Evolutionary conservation across 1,284 basidiomycete genomes (phyloP).

Genomic region (Ceratorhiza oryzae-sativae): DNA sequence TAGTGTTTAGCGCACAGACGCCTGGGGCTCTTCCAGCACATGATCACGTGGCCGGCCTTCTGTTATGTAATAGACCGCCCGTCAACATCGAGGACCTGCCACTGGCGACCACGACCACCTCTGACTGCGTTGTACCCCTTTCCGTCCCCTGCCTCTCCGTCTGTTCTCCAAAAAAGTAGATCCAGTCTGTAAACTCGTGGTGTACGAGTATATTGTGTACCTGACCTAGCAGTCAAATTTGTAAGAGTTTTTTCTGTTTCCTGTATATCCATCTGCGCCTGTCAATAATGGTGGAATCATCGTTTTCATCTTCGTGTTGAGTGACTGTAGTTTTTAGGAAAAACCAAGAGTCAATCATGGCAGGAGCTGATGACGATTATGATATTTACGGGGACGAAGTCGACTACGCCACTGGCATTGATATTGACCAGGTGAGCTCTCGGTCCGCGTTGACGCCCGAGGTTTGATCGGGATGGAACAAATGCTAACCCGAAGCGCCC

Average conservation of each 20-base stretch:
- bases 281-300: slow-evolving; percentile 18
- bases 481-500: slow-evolving; percentile 26
- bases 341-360: slow-evolving; percentile 15
- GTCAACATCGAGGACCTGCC: slow-evolving; percentile 26
- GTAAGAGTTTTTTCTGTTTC: slow-evolving; percentile 39
- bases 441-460: slow-evolving; percentile 6
- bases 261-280: slow-evolving; percentile 15
- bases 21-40: not conserved
- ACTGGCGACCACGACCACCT: slow-evolving; percentile 27
- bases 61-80: slow-evolving; percentile 18
- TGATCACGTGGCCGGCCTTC: not conserved
- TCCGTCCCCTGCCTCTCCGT: not conserved
- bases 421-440: slow-evolving; percentile 23
- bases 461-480: not conserved
- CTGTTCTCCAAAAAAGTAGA: slow-evolving; percentile 26
- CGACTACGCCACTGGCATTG: slow-evolving; percentile 28
- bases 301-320: slow-evolving; percentile 9
- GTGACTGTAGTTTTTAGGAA: slow-evolving; percentile 29
- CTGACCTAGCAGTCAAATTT: slow-evolving; percentile 38
- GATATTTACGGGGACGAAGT: slow-evolving; percentile 44
- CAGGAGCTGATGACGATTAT: slow-evolving; percentile 42
- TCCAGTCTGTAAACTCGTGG: slow-evolving; percentile 39
- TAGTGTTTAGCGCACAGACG: not conserved
- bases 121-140: slow-evolving; percentile 23
- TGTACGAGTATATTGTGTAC: slow-evolving; percentile 40